Evolutionary conservation across 257 asterid species (phyloP), one percentile per base, ranked within the genome.

Genomic region (Ocimum tenuiflorum): DNA sequence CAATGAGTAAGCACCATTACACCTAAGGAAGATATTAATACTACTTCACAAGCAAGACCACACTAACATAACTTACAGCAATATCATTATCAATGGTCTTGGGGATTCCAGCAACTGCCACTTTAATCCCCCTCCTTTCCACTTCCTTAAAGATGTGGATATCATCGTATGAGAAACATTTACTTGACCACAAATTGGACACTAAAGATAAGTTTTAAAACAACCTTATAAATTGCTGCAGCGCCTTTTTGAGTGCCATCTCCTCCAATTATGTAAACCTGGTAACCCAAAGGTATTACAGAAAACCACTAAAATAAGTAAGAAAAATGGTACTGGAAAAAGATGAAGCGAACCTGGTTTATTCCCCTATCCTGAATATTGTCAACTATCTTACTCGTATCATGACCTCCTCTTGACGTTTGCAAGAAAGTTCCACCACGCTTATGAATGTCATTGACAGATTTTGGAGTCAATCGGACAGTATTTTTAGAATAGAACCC

Each of bases 191-290:
- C 19, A 73, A 72, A 79, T 63, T 12, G 33, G 27, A 67, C 17
- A 7, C 20, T 17, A 45, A 59, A 72, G 13, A 39, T 1, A 33
- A 62, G 20, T 20, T 47, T 53, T 1, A 41, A 50, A 65, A 69
- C 45, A 72, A 91, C 98, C 96, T 87, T 75, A 68, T 74, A 89
- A 67, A 91, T 91, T 69, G 92, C 95, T 67, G 94, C 91, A 41
- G 86, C 97, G 7, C 98, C 98, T 80, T 87, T 92, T 59, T 89
- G 98, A 62, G 98, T 92, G 61, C 98, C 97, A 84, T 92, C 98
- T 23, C 98, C 98, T 67, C 98, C 98, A 75, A 92, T 92, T 65
- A 92, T 89, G 84, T 92, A 92, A 36, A 92, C 98, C 98, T 92
- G 79, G 53, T 13, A 83, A 51, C 69, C 56, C 72, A 51, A 54